A percentile compares a stretch with the other conserved stretches of the same genome.
These are phyloP conservation scores for Pichia deserticola DNA, from an alignment of 805 yeast species.

Conservation along the genomic window DNA sequence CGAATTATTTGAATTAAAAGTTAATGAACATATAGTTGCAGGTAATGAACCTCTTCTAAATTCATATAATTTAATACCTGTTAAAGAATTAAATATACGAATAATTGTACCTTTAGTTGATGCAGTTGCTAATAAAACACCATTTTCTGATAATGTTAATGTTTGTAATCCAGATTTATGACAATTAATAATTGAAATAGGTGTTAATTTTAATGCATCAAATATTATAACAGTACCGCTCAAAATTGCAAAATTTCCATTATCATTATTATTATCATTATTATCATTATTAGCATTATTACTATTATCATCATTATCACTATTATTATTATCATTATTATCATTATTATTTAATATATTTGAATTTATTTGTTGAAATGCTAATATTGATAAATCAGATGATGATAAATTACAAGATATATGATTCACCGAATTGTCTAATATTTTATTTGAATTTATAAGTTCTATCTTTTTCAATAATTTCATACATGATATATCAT, in stretches of 20 bases:
- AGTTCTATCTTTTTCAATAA: conserved; percentile 60
- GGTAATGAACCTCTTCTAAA: conserved; percentile 84
- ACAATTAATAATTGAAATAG: conserved; percentile 76
- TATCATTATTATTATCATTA: neutral
- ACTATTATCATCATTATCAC: neutral
- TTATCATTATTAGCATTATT: neutral
- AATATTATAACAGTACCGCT: conserved; percentile 71
- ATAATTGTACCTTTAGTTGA: conserved; percentile 87
- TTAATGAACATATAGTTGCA: conserved; percentile 67
- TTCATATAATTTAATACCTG: conserved; percentile 58
- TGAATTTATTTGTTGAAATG: conserved; percentile 43
- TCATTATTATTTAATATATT: neutral
- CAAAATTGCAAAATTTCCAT: neutral
- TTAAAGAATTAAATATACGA: conserved; percentile 64
- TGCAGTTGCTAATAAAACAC: conserved; percentile 78
- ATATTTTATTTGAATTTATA: conserved; percentile 17
- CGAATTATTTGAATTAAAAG: conserved; percentile 63
- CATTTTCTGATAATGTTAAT: conserved; percentile 64
- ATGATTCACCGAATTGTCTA: neutral
- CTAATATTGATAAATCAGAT: conserved; percentile 42
- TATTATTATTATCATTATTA: neutral
- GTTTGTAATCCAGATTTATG: conserved; percentile 73
- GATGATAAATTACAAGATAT: conserved; percentile 27
- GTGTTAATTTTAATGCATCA: conserved; percentile 67
- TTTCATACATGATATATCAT: conserved; percentile 87